Base-by-base conservation (phyloP, 345 rosid species). In the Melaleuca alternifolia region DNA sequence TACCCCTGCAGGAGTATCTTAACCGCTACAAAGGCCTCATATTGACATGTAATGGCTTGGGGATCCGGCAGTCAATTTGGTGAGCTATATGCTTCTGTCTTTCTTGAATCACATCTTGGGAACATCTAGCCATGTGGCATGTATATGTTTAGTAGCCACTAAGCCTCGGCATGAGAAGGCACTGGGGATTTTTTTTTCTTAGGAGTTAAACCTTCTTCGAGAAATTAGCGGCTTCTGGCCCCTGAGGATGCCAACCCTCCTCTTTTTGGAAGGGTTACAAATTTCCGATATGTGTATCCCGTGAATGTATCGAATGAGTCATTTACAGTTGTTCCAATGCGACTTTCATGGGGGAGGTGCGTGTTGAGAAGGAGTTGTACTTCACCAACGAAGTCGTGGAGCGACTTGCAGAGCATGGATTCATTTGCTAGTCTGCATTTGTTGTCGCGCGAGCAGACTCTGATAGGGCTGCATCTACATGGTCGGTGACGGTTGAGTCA, bases 31-130 rank as follows among this genome's bases (percentile, higher is more conserved):
- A 96, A 89, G 98, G 98, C 85, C 97, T 97, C 41, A 95, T 97
- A 92, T 87, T 97, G 81, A 97, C 98, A 89, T 96, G 99, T 90
- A 97, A 94, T 81, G 99, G 99, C 87, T 95, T 96, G 79, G 99
- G 98, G 86, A 93, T 96, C 92, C 92, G 85, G 91, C 93, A 94
- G 48, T 95, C 95, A 28, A 94, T 95, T 65, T 92, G 94, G 96
- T 97, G 90, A 91, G 87, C 57, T 37, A 26, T 51, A 4, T 53
- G 50, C 54, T 44, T 51, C 24, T 3, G 57, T 51, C 26, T 13
- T 33, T 30, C 57, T 18, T 20, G 20, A 65, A 50, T 59, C 86
- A 6, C 50, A 84, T 85, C 44, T 85, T 4, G 51, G 57, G 46
- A 83, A 54, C 41, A 26, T 30, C 57, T 83, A 54, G 59, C 28